Conservation (phyloP, 2,329 filamentous ascomycete species). For the Albophoma yamanashiensis region DNA sequence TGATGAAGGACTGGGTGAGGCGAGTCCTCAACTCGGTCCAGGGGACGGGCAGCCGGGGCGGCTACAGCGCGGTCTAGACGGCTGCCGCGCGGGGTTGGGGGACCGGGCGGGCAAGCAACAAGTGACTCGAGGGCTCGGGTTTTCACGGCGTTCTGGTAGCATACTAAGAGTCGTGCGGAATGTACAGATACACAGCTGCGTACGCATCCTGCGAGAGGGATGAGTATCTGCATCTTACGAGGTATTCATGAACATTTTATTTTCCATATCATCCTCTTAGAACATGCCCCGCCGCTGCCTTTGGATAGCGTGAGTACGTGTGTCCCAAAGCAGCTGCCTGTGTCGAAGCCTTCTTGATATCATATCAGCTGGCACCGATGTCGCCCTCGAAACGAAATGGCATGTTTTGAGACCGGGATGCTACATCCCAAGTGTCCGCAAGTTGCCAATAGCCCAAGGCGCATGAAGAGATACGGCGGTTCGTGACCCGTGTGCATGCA, state of each 20-base stretch:
- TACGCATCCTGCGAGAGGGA: background rate
- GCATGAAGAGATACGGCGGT: background rate
- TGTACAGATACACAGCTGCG: background rate
- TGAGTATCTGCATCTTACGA: background rate
- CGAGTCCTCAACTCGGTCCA: constrained; percentile 75
- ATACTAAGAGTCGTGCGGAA: background rate
- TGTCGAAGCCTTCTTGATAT: background rate
- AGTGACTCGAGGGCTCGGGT: background rate
- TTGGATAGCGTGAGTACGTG: background rate
- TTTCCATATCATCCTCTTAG: background rate
- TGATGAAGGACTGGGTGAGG: constrained; percentile 79
- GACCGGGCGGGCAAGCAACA: background rate
- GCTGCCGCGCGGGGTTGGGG: background rate
- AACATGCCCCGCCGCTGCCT: too few relatives aligned
- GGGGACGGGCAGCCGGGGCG: constrained; percentile 72
- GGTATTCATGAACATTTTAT: background rate
- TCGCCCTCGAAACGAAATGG: too few relatives aligned
- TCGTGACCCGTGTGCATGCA: too few relatives aligned
- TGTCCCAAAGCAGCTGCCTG: background rate
- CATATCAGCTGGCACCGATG: too few relatives aligned
- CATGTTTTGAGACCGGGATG: too few relatives aligned
- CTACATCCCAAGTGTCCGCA: too few relatives aligned
- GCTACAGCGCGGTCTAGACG: constrained; percentile 80
- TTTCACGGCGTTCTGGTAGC: background rate
- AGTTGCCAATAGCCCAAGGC: background rate